Base-by-base conservation (phyloP, 2,329 filamentous ascomycete species). In the Trichoderma endophyticum region DNA sequence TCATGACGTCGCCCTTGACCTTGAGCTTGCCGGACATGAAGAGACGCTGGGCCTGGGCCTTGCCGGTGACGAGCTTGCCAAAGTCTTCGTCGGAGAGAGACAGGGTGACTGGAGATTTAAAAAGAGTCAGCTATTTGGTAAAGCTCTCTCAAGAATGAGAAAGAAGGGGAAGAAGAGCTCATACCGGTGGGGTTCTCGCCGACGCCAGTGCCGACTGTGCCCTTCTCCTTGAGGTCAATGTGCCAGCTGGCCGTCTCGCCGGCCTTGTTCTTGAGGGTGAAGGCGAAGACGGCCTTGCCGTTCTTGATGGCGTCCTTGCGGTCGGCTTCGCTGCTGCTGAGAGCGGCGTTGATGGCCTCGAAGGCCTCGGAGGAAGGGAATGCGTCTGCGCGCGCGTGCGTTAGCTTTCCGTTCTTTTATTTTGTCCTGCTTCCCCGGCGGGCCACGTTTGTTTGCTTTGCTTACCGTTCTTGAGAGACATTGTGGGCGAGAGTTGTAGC, bases 1-100 rank as follows among this genome's bases (percentile, higher is more conserved):
- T 98, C 95, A 98, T 98, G 73, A 98, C 90, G 82, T 98, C 94
- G 75, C 96, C 96, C 90, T 94, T 97, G 81, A 98, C 90, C 92
- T 98, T 99, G 80, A 99, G 87, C 88, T 97, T 98, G 78, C 96
- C 96, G n/a, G 89, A 89, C 95, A 99, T 98, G 85, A 98, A 98
- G 75, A 99, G 86, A 77, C 91, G 91, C 87, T 99, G 96, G 71
- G 96, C 94, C 80, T 98, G 97, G 78, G 93, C 94, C 86, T 97
- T 94, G 81, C 96, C 96, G 48, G 86, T 79, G 70, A 97, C 91
- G 75, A 99, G 88, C 81, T 92, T 91, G 76, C 85, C 89, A 80
- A 99, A 99, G 83, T 98, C 94, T 72, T 89, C 88, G 74, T 99
- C 96, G 73, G 91, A 93, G 76, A 98, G 89, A 6, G 87, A 82